These are phyloP conservation scores for Globisporangium paddicum DNA, from an alignment of 352 stramenopile species.

Conservation along the genomic window DNA sequence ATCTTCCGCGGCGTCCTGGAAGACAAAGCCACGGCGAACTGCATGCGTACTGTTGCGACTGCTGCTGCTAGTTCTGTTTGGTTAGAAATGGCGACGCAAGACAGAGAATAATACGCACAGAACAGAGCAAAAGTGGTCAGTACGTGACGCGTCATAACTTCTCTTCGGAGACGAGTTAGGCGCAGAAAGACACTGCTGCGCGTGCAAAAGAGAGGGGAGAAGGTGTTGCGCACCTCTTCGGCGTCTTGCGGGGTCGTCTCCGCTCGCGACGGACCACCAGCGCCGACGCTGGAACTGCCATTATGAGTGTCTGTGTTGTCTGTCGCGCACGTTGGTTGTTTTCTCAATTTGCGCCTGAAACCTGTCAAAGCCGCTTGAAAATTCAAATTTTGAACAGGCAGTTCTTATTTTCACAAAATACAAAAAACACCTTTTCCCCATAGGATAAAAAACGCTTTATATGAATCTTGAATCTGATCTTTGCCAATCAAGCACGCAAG, in stretches of 20 bases:
- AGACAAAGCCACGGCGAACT: constrained; percentile 52
- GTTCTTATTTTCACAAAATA: too few relatives aligned
- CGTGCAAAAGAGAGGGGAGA: background rate
- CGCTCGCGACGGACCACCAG: constrained; percentile 62
- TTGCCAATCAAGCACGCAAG: too few relatives aligned
- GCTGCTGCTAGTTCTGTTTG: constrained; percentile 9
- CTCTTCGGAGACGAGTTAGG: background rate
- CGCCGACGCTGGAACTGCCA: constrained; percentile 19
- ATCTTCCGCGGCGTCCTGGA: constrained; percentile 19
- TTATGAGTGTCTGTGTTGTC: background rate
- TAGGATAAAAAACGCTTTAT: too few relatives aligned
- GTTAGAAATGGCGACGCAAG: background rate
- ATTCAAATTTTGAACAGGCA: background rate
- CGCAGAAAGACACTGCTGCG: background rate
- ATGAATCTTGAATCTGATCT: too few relatives aligned
- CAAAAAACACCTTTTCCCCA: too few relatives aligned
- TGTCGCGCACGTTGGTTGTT: background rate
- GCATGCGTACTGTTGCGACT: constrained; percentile 11
- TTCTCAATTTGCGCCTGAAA: background rate
- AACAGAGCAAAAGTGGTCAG: constrained; percentile 10
- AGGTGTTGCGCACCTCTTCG: constrained; percentile 23
- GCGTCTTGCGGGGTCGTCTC: constrained; percentile 34
- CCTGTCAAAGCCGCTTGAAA: background rate
- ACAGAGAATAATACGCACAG: background rate
- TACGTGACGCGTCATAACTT: background rate